Percentiles rank a stretch among this genome's conserved stretches.
Evolutionary conservation across 148 eudicot genomes (phyloP).

Genomic region (Tetragonia tetragonoides): DNA sequence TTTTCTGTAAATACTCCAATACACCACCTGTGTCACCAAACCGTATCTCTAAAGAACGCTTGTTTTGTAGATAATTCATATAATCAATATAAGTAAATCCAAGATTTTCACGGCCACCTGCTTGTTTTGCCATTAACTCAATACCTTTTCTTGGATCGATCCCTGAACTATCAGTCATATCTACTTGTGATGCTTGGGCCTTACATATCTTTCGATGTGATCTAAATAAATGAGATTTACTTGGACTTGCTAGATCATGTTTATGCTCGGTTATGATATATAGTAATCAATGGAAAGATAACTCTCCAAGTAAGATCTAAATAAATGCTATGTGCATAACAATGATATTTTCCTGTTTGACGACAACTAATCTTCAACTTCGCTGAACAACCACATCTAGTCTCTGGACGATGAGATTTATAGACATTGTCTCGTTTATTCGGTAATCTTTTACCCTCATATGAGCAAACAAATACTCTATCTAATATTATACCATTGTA

Average conservation of each 20-base stretch:
- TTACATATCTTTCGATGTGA: too few relatives aligned
- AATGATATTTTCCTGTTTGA: conserved; percentile 10
- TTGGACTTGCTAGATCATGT: too few relatives aligned
- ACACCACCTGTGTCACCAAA: conserved; percentile 20
- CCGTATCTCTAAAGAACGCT: too few relatives aligned
- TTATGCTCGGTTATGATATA: not conserved
- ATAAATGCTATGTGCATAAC: too few relatives aligned
- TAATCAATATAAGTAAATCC: conserved; percentile 1
- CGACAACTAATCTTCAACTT: conserved; percentile 15
- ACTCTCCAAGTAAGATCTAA: too few relatives aligned
- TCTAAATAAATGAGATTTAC: too few relatives aligned
- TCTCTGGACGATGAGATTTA: conserved; percentile 15
- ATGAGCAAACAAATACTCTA: conserved; percentile 19
- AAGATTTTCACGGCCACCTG: conserved; percentile 2
- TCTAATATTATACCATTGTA: conserved; percentile 1
- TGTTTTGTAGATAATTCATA: not conserved
- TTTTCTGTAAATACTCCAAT: conserved; percentile 10
- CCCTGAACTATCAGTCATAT: too few relatives aligned
- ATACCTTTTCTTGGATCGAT: too few relatives aligned
- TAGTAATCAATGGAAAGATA: too few relatives aligned
- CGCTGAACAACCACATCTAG: not conserved
- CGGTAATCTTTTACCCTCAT: conserved; percentile 5
- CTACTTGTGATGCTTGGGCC: too few relatives aligned
- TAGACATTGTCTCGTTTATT: conserved; percentile 11
- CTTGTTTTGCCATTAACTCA: not conserved